phyloP scores from a whole-genome alignment of 2,329 filamentous ascomycete species.

The Escovopsis sp. region DNA sequence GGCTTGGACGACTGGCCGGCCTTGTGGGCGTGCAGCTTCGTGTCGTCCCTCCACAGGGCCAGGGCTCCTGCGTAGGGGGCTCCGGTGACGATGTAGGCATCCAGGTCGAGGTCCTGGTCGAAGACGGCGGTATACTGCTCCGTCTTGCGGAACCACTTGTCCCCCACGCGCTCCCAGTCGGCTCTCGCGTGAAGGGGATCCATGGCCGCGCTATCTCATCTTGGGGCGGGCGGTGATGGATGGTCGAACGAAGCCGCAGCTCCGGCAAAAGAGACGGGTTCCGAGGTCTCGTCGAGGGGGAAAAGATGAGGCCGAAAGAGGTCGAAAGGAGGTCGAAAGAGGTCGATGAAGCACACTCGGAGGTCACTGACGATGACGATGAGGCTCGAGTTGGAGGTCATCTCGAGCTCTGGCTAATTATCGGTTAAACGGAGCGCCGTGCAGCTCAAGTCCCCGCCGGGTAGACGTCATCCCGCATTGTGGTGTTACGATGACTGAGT shows the following conservation, averaged over 20 bases:
- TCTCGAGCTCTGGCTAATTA: slow-evolving; percentile 12
- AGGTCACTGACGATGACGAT: too few relatives aligned
- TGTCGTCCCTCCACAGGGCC: slow-evolving; percentile 84
- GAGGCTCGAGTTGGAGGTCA: slow-evolving; percentile 1
- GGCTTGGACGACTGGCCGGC: slow-evolving; percentile 59
- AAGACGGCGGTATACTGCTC: slow-evolving; percentile 89
- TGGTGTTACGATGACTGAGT: too few relatives aligned
- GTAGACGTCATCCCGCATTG: too few relatives aligned
- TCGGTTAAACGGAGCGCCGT: slow-evolving; percentile 14
- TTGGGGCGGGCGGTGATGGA: background rate
- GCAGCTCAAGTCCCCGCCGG: too few relatives aligned
- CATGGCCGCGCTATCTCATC: slow-evolving; percentile 28
- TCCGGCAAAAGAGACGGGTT: background rate
- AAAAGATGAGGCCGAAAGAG: background rate
- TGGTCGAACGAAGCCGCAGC: background rate
- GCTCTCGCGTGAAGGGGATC: slow-evolving; percentile 55
- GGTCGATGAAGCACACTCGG: slow-evolving; percentile 2
- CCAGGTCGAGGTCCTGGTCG: slow-evolving; percentile 82
- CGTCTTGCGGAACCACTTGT: slow-evolving; percentile 89
- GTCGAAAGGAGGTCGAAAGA: background rate
- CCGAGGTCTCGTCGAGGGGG: too few relatives aligned
- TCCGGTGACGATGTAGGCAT: slow-evolving; percentile 83
- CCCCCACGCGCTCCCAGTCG: slow-evolving; percentile 88
- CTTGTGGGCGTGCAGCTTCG: slow-evolving; percentile 67
- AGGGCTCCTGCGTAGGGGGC: slow-evolving; percentile 89